Percentiles rank a stretch among this genome's conserved stretches.
Conservation (phyloP, 2,329 filamentous ascomycete species). For the Hypocrella siamensis region DNA sequence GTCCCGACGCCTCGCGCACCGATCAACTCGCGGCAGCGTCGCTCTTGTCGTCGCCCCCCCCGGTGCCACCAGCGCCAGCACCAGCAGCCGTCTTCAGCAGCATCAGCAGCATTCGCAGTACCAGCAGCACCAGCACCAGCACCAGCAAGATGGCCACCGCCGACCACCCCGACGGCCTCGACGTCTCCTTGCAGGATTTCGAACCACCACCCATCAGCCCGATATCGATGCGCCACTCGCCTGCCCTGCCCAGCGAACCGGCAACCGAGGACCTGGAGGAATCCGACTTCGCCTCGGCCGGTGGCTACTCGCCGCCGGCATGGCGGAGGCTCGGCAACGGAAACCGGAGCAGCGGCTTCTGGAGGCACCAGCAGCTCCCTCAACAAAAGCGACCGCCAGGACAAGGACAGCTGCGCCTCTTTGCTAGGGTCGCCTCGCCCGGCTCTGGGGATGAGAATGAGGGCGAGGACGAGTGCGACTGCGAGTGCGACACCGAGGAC, state of each 20-base stretch:
- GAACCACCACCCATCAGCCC: constrained; percentile 30
- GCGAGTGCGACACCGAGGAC: constrained; percentile 12
- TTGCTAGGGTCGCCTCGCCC: constrained; percentile 3
- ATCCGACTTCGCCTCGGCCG: constrained; percentile 30
- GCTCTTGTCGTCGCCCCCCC: no score
- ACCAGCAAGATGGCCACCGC: constrained; percentile 8
- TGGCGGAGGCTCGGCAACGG: constrained; percentile 47
- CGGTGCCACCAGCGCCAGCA: no score
- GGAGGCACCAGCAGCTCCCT: constrained; percentile 19
- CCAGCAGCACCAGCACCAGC: constrained; percentile 7
- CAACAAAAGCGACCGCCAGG: no score
- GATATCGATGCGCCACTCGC: constrained; percentile 15
- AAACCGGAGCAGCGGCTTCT: constrained; percentile 41
- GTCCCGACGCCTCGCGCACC: no score
- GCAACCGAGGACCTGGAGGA: constrained; percentile 24
- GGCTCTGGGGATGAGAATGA: constrained; percentile 14
- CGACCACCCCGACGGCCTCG: constrained; percentile 26
- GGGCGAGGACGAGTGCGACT: constrained; percentile 15
- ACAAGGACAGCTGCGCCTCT: constrained; percentile 2
- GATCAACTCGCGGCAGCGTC: no score
- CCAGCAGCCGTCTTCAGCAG: background rate
- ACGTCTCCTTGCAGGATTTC: constrained; percentile 39
- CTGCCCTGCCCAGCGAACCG: constrained; percentile 17
- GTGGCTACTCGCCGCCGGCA: constrained; percentile 44
- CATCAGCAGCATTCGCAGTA: constrained; percentile 5